Evolutionary conservation across 2,329 filamentous ascomycete species (phyloP).

Genomic region (Scedosporium boydii): DNA sequence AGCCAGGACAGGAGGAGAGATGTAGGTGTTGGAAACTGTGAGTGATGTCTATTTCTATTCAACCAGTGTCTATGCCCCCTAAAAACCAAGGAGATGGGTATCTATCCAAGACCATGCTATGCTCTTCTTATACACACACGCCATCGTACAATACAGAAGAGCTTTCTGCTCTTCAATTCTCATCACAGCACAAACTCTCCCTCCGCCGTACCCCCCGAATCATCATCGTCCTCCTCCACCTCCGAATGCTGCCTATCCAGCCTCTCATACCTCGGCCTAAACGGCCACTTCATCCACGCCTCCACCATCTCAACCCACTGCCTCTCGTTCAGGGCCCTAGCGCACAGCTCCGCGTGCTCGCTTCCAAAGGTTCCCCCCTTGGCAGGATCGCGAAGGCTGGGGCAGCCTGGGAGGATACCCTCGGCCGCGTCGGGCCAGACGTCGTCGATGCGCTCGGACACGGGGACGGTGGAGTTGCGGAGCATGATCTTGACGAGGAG

Average conservation of each 20-base stretch:
- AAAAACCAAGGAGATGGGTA: not conserved
- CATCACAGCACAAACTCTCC: slow-evolving; percentile 11
- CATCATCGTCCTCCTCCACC: slow-evolving; percentile 20
- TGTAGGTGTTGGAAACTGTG: not conserved
- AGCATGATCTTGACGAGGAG: slow-evolving; percentile 30
- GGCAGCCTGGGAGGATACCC: slow-evolving; percentile 38
- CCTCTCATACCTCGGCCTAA: slow-evolving; percentile 39
- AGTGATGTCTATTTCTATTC: not conserved
- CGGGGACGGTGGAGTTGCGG: slow-evolving; percentile 21
- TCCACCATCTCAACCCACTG: slow-evolving; percentile 51
- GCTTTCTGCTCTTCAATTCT: not conserved
- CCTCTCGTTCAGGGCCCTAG: slow-evolving; percentile 37
- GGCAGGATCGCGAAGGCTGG: slow-evolving; percentile 35
- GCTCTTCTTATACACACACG: not conserved
- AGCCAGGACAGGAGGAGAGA: not conserved
- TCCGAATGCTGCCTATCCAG: slow-evolving; percentile 32
- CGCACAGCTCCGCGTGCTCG: slow-evolving; percentile 30
- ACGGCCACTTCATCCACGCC: slow-evolving; percentile 58
- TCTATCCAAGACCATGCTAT: not conserved
- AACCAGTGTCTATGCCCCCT: not conserved
- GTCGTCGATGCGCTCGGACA: slow-evolving; percentile 35
- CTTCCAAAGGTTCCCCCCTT: slow-evolving; percentile 32
- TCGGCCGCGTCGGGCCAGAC: slow-evolving; percentile 53
- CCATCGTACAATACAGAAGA: no score
- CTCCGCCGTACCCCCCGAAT: slow-evolving; percentile 17